Percentiles rank a stretch among this genome's conserved stretches.
Evolutionary conservation across 2,329 filamentous ascomycete genomes (phyloP).

Genomic region (Trichophyton verrucosum): DNA sequence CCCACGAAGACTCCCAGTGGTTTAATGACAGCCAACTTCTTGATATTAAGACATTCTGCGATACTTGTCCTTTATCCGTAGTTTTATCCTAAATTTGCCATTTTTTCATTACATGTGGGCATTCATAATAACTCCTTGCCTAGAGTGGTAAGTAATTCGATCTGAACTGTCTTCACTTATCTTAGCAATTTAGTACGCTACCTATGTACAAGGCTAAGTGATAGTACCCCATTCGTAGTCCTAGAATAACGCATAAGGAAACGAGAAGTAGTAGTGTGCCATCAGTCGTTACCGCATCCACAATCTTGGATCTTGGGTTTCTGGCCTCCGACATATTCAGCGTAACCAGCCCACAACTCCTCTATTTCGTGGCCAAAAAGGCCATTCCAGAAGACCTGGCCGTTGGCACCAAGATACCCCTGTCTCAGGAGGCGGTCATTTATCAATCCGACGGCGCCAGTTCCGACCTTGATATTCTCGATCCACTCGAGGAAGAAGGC

Average conservation of each 20-base stretch:
- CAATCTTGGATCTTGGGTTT: not conserved
- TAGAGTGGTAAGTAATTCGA: no score
- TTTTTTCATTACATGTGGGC: no score
- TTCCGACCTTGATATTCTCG: constrained; percentile 57
- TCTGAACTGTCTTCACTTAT: no score
- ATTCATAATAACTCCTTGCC: no score
- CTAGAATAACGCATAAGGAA: not conserved
- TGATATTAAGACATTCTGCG: no score
- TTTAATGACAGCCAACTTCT: no score
- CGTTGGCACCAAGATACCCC: constrained; percentile 23
- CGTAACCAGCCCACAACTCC: constrained; percentile 65
- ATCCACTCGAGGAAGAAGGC: constrained; percentile 85
- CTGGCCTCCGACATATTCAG: constrained; percentile 31
- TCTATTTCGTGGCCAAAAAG: constrained; percentile 54
- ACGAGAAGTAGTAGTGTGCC: not conserved
- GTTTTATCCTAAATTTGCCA: no score
- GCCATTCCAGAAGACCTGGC: constrained; percentile 23
- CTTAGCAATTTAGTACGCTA: no score
- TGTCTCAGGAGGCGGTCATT: constrained; percentile 28
- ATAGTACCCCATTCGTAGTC: no score
- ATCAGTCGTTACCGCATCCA: not conserved
- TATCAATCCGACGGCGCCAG: constrained; percentile 49
- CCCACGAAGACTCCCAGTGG: no score
- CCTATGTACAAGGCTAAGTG: no score
- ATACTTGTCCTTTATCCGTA: no score